Evolutionary conservation across 176 grass and related monocot species (phyloP), one percentile per base, ranked within the genome.

Genomic region (Leersia perrieri): DNA sequence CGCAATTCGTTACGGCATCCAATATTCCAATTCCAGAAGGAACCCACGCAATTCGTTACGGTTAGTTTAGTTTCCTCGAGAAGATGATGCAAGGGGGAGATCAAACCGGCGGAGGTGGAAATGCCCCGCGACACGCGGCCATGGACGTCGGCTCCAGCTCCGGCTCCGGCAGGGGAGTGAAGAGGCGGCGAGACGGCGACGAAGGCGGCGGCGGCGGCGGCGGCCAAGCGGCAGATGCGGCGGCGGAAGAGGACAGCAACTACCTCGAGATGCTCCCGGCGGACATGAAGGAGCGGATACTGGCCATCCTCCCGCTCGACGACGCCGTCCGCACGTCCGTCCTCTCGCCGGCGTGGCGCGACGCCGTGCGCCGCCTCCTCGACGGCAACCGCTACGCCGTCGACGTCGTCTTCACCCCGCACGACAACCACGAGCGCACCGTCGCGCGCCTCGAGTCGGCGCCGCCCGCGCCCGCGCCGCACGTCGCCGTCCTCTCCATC

Each of bases 251-350:
- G n/a, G n/a, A n/a, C n/a, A n/a, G n/a, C n/a, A n/a, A n/a, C n/a
- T n/a, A n/a, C n/a, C n/a, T n/a, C n/a, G n/a, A n/a, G n/a, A n/a
- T n/a, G n/a, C n/a, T n/a, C n/a, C 11, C 82, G 39, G 83, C 87
- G 33, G 85, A 60, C 14, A 32, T 91, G 38, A 83, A 80, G 34
- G 45, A 73, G 2, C 86, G 63, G n/a, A 89, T 97, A 77, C 86
- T 93, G 32, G 70, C 29, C 11, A 58, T 74, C 53, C 86, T 97
- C n/a, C 77, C 80, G 30, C 80, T 93, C 68, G 86, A 91, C 82
- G 77, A 67, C 10, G 88, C 91, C 33, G 80, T 97, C 57, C 83
- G 77, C 72, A 85, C 84, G 15, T 81, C 44, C 33, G 83, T 44
- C 22, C 73, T 97, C 44, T 88, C 80, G 25, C 66, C 47, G 3